phyloP scores from a whole-genome alignment of 1,284 basidiomycete genomes.

The Pseudozyma sp. region DNA sequence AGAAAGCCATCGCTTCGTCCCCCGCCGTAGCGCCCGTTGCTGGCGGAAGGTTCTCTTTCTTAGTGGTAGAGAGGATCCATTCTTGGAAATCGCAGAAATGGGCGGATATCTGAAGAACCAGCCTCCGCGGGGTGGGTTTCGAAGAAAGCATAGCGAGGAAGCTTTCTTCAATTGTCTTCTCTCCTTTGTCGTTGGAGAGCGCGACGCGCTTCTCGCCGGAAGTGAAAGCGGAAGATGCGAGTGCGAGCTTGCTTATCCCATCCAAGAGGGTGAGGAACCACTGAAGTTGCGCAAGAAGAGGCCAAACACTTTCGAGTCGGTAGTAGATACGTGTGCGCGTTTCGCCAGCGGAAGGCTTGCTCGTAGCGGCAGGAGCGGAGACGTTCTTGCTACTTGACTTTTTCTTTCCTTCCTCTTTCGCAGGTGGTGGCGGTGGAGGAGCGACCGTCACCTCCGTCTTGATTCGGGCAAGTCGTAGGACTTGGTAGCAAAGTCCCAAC shows the following conservation, averaged over 20 bases:
- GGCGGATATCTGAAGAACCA: conserved; percentile 27
- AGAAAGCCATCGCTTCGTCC: conserved; percentile 19
- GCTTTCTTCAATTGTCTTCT: conserved; percentile 14
- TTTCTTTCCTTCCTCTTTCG: conserved; percentile 29
- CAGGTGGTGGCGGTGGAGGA: conserved; percentile 1
- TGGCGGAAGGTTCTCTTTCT: conserved; percentile 39
- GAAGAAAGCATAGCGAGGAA: conserved; percentile 33
- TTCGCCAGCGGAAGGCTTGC: neutral
- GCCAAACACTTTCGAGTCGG: conserved; percentile 45
- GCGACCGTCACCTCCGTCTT: conserved; percentile 15
- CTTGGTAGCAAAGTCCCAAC: conserved; percentile 33
- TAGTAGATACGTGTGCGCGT: conserved; percentile 37
- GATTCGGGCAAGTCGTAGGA: conserved; percentile 31
- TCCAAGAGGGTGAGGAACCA: conserved; percentile 44
- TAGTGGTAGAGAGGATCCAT: conserved; percentile 34
- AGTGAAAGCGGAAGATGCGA: conserved; percentile 11
- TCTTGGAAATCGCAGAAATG: conserved; percentile 45
- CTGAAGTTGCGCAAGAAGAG: conserved; percentile 43
- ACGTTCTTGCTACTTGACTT: conserved; percentile 16
- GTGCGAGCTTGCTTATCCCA: conserved; percentile 23
- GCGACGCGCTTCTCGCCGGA: neutral
- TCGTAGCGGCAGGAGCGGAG: neutral
- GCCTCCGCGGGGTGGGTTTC: conserved; percentile 36
- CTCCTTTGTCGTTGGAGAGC: neutral
- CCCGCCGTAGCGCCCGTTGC: conserved; percentile 3